Percentiles rank a stretch among this genome's conserved stretches.
Conservation (phyloP, 352 stramenopile species). For the Halophytophthora polymorphica region DNA sequence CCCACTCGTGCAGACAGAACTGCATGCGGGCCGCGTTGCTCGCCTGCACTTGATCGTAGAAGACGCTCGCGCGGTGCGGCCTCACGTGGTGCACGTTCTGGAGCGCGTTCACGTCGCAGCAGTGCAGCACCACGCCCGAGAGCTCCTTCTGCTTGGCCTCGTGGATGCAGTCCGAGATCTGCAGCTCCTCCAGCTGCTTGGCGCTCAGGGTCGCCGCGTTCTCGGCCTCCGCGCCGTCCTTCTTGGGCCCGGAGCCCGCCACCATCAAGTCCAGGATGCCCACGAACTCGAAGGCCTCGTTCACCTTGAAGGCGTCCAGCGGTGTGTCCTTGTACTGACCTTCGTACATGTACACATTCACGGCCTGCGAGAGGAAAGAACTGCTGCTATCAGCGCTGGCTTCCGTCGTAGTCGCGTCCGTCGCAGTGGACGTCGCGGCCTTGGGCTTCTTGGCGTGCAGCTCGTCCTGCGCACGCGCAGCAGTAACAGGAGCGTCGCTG, state of each 20-base stretch:
- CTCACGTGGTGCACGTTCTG: conserved; percentile 45
- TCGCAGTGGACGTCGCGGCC: background rate
- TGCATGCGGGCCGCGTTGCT: conserved; percentile 32
- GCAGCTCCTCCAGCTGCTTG: conserved; percentile 48
- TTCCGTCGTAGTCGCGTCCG: background rate
- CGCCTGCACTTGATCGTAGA: conserved; percentile 27
- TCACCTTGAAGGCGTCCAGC: conserved; percentile 72
- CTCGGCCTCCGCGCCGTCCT: conserved; percentile 13
- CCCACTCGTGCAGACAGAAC: conserved; percentile 41
- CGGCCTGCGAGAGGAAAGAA: conserved; percentile 28
- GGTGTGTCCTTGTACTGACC: conserved; percentile 44
- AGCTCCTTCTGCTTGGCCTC: conserved; percentile 47
- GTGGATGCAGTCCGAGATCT: conserved; percentile 63
- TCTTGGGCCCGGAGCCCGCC: conserved; percentile 19
- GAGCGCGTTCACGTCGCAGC: conserved; percentile 40
- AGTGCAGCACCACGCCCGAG: conserved; percentile 63
- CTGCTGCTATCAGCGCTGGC: background rate
- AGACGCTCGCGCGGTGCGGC: conserved; percentile 34
- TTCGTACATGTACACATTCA: conserved; percentile 77
- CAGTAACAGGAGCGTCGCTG: background rate
- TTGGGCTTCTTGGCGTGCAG: conserved; percentile 44
- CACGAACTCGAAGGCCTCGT: conserved; percentile 82
- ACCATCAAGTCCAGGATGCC: conserved; percentile 71
- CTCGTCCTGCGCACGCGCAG: conserved; percentile 7
- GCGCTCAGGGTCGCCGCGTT: conserved; percentile 8